Evolutionary conservation across 306 rosid genomes (phyloP), one percentile per base, ranked within the genome.

Genomic region (Sechiopsis laciniata): DNA sequence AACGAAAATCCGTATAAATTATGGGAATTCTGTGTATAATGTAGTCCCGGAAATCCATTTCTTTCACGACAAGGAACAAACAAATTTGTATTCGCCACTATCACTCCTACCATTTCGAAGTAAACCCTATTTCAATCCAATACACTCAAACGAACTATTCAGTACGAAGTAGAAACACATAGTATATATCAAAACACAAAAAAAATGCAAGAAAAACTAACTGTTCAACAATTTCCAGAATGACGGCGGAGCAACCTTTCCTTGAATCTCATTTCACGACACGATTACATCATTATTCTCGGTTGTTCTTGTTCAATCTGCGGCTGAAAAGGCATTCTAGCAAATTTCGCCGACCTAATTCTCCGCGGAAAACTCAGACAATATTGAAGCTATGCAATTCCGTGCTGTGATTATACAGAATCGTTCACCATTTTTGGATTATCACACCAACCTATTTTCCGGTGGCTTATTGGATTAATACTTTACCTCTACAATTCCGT

Each of bases 11-110:
- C 80, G 3, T 78, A 59, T 10, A 77, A 83, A 74, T 76, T 71
- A 66, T 72, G 45, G 4, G 82, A 73, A 75, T 72, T 85, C 57
- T 29, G 68, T 21, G 62, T 52, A 73, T 7, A 76, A 51, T 66
- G 78, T 1, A 82, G 73, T 70, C 72, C 74, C 52, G 75, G 78
- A 83, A 67, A 72, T 29, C 45, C 79, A 68, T 71, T 73, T 24
- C 82, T 87, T 58, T 83, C 86, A 60, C 81, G 64, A 73, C 62
- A 56, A 37, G 79, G 32, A 73, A 80, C 67, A 51, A 81, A 87
- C 85, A 86, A 50, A 61, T 80, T 78, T 55, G 50, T 77, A 58
- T 84, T 79, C 55, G 72, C 57, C 76, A 77, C 29, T 53, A 45
- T 42, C 16, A 78, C 71, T 37, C 71, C 81, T 42, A 53, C 82